Percentiles rank a stretch among this genome's conserved stretches.
Evolutionary conservation across 768 basidiomycete species (phyloP).

Genomic region (Calocybe cyanea): DNA sequence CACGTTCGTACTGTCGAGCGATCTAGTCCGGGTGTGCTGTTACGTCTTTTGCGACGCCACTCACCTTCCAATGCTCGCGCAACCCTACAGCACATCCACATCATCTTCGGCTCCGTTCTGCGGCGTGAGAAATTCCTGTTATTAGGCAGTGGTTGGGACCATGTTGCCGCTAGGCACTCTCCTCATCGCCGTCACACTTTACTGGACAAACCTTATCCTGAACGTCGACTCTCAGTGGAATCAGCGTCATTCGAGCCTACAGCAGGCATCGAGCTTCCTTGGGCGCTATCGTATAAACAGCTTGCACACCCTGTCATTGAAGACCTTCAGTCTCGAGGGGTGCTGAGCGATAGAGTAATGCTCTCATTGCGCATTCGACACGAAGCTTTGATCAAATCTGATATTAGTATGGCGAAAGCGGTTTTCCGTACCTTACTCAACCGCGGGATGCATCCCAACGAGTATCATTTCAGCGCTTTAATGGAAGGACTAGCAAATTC

Average conservation of each 20-base stretch:
- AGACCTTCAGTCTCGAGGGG: slow-evolving; percentile 41
- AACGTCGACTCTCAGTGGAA: slow-evolving; percentile 19
- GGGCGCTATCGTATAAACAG: slow-evolving; percentile 23
- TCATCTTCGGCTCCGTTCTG: slow-evolving; percentile 48
- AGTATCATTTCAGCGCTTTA: slow-evolving; percentile 69
- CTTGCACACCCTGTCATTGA: slow-evolving; percentile 39
- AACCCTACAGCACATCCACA: slow-evolving; percentile 56
- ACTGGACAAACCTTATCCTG: slow-evolving; percentile 10
- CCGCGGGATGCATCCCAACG: slow-evolving; percentile 68
- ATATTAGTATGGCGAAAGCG: slow-evolving; percentile 47
- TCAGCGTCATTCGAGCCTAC: slow-evolving; percentile 43
- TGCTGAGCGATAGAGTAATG: slow-evolving; percentile 55
- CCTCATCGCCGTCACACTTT: slow-evolving; percentile 17
- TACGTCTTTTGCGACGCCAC: slow-evolving; percentile 43
- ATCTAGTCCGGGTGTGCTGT: slow-evolving; percentile 41
- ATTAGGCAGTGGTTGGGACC: slow-evolving; percentile 45
- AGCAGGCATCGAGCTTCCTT: slow-evolving; percentile 38
- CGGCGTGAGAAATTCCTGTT: slow-evolving; percentile 46
- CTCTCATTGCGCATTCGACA: slow-evolving; percentile 61
- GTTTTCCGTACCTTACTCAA: slow-evolving; percentile 57
- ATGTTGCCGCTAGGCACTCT: slow-evolving; percentile 35
- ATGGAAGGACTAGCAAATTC: slow-evolving; percentile 66
- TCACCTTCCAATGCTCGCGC: slow-evolving; percentile 37
- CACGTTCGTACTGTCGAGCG: slow-evolving; percentile 43
- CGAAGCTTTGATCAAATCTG: slow-evolving; percentile 49